phyloP scores from a whole-genome alignment of 306 rosid species.

The Hippophae tibetana region DNA sequence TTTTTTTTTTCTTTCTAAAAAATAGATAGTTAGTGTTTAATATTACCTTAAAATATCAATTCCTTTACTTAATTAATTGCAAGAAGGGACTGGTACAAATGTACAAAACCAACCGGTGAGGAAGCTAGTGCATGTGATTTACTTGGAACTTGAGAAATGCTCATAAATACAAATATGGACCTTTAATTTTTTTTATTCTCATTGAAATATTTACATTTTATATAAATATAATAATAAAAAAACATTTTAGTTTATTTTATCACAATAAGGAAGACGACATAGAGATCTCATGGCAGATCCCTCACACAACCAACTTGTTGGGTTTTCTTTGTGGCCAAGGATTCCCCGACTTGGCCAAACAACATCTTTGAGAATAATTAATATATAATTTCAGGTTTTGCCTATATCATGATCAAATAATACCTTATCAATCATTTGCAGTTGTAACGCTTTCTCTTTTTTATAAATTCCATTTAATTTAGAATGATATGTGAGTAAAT shows the following conservation, averaged over 20 bases:
- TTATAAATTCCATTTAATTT: no score
- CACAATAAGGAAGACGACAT: constrained; percentile 9
- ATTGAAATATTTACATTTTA: no score
- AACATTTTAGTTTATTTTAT: constrained; percentile 14
- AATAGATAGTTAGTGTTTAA: no score
- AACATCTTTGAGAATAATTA: constrained; percentile 21
- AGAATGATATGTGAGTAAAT: no score
- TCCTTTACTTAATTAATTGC: constrained; percentile 8
- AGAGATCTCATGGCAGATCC: constrained; percentile 31
- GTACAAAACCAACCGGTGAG: no score
- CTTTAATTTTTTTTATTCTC: no score
- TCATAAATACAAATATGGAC: no score
- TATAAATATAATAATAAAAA: background rate
- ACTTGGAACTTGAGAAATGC: constrained; percentile 23
- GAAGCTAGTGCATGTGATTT: constrained; percentile 11
- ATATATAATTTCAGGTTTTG: constrained; percentile 35
- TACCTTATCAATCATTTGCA: background rate
- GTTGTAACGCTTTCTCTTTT: no score
- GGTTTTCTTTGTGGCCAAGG: constrained; percentile 43
- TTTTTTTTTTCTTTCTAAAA: no score
- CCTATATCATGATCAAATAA: background rate
- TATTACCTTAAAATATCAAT: no score
- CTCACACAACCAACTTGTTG: constrained; percentile 15
- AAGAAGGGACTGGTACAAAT: constrained; percentile 18
- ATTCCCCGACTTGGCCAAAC: constrained; percentile 47